These are phyloP conservation scores for Macrocystidia cucumis DNA, from an alignment of 1,284 basidiomycete genomes.

Conservation along the genomic window DNA sequence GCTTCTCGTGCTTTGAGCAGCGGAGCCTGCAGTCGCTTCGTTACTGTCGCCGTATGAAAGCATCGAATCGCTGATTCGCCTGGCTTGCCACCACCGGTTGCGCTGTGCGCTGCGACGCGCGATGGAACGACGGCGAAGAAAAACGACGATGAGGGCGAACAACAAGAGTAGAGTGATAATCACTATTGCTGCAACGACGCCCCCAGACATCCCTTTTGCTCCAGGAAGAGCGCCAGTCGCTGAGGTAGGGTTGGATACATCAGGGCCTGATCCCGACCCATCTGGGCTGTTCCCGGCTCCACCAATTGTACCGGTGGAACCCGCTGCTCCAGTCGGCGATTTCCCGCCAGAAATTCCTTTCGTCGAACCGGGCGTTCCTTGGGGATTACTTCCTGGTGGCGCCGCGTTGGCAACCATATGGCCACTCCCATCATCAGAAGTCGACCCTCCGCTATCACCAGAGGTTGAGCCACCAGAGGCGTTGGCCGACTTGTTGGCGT, in stretches of 20 bases:
- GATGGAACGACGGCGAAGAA: constrained; percentile 23
- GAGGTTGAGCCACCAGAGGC: too few relatives aligned
- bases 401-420: too few relatives aligned
- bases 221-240: neutral
- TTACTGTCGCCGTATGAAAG: constrained; percentile 16
- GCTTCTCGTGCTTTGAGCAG: constrained; percentile 19
- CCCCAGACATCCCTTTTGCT: constrained; percentile 12
- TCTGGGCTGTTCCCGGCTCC: neutral
- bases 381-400: too few relatives aligned
- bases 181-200: constrained; percentile 23
- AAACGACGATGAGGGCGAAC: constrained; percentile 17
- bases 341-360: too few relatives aligned
- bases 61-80: constrained; percentile 10
- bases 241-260: neutral
- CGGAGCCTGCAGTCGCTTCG: constrained; percentile 10
- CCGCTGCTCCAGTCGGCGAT: too few relatives aligned
- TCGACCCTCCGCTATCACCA: too few relatives aligned
- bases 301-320: neutral
- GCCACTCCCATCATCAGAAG: too few relatives aligned
- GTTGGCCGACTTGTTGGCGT: too few relatives aligned
- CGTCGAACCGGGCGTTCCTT: too few relatives aligned
- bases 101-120: constrained; percentile 20
- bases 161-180: constrained; percentile 17
- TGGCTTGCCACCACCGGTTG: constrained; percentile 25
- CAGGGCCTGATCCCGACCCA: neutral